Evolutionary conservation across 306 rosid species (phyloP), one percentile per base, ranked within the genome.

Genomic region (Trifolium dubium): DNA sequence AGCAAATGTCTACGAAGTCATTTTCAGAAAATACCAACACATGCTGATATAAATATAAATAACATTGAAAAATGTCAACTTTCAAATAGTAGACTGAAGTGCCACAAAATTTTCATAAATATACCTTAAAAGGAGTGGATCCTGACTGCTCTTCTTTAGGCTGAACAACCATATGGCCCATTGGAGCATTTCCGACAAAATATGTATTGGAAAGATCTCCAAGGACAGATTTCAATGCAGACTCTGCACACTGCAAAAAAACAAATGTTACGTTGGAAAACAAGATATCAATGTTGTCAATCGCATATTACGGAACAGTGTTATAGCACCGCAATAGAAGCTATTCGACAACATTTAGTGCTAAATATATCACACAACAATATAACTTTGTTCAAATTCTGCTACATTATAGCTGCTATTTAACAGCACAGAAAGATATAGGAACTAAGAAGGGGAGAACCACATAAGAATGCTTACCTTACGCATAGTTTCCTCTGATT

Each of bases 151-250:
- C 78, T 69, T 89, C 91, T 72, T 84, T 75, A 67, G 88, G 80
- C 72, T 83, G 82, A 62, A 81, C 75, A 28, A 67, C 85, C 90
- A 87, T 85, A 82, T 94, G 95, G 66, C 54, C 96, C 92, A 94
- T 92, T 50, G 98, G 99, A 71, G 97, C 96, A 88, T 88, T 94
- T 77, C 99, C 99, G 43, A 89, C 96, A 82, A 94, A 94, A 87
- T 94, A 92, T 41, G 93, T 92, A 71, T 82, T 73, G 64, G 95
- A 86, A 60, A 94, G 92, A 74, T 88, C 96, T 66, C 99, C 97
- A 76, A 94, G 3, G 78, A 88, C 84, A 51, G 91, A 86, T 80
- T 85, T 31, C 76, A 95, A 76, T 19, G 97, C 96, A 75, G 92
- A 83, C 58, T 89, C 99, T 15, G 99, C 97, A 77, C 99, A 92